Evolutionary conservation across 139 green algal species (phyloP).

Genomic region (Tetraselmis striata): DNA sequence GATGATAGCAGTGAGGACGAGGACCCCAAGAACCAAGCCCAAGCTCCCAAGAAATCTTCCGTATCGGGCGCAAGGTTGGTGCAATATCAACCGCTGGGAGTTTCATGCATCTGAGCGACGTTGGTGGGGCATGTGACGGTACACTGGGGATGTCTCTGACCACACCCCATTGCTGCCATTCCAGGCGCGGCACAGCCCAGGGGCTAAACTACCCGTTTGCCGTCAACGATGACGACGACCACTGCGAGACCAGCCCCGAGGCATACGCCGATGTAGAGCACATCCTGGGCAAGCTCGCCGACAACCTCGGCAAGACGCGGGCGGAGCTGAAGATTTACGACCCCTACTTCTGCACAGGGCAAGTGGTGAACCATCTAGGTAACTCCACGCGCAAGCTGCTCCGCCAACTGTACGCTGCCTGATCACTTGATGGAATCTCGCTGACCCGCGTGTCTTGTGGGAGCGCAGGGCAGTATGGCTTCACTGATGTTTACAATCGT

Average conservation of each 20-base stretch:
- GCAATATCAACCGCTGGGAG: no score
- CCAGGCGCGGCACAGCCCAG: not conserved
- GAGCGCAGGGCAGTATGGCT: not conserved
- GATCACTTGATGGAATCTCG: no score
- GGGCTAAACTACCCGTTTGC: slow-evolving; percentile 14
- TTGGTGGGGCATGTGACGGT: no score
- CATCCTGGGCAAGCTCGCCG: slow-evolving; percentile 10
- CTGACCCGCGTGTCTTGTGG: not conserved
- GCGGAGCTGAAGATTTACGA: slow-evolving; percentile 24
- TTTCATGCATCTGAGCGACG: no score
- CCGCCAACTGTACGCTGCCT: no score
- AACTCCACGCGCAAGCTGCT: no score
- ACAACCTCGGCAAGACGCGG: slow-evolving; percentile 11
- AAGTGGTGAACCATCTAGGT: not conserved
- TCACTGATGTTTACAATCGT: slow-evolving; percentile 20
- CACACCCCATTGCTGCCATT: no score
- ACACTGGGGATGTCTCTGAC: no score
- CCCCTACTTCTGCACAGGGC: slow-evolving; percentile 26
- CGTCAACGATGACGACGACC: slow-evolving; percentile 17
- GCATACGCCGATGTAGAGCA: slow-evolving; percentile 18
- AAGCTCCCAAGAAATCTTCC: no score
- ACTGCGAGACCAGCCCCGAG: slow-evolving; percentile 28
- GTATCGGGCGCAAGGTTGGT: no score
- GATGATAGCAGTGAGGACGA: not conserved
- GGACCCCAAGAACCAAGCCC: no score